Percentiles rank a stretch among this genome's conserved stretches.
Conservation (phyloP, 2,329 filamentous ascomycete genomes). For the Corniculantispora saksenae region DNA sequence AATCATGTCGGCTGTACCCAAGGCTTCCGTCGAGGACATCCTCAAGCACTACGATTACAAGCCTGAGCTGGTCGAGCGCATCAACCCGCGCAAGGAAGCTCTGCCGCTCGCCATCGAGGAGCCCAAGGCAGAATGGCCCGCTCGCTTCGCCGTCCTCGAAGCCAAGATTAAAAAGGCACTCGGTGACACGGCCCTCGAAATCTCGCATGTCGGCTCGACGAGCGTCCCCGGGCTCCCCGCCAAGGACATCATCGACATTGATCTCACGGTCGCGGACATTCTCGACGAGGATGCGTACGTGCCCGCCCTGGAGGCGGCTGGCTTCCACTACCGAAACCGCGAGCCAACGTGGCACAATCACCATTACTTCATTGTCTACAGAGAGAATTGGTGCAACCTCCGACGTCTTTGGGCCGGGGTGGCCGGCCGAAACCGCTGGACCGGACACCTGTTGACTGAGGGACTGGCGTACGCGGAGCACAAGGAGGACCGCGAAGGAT, state of each 20-base stretch:
- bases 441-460: slow-evolving; percentile 43
- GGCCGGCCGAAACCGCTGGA: slow-evolving; percentile 38
- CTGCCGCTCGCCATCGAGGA: slow-evolving; percentile 18
- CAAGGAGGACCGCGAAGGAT: slow-evolving; percentile 38
- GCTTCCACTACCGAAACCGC: slow-evolving; percentile 43
- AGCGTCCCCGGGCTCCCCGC: slow-evolving; percentile 45
- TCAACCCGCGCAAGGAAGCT: slow-evolving; percentile 14
- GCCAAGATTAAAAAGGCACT: slow-evolving; percentile 31
- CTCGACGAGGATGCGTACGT: slow-evolving; percentile 40
- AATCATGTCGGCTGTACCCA: neutral
- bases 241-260: slow-evolving; percentile 50
- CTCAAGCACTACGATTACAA: slow-evolving; percentile 15
- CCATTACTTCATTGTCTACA: slow-evolving; percentile 37
- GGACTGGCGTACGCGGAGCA: slow-evolving; percentile 40
- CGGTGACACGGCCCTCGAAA: slow-evolving; percentile 29
- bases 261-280: slow-evolving; percentile 41
- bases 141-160: slow-evolving; percentile 28
- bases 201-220: slow-evolving; percentile 48
- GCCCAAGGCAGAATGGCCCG: slow-evolving; percentile 15
- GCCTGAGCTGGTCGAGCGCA: slow-evolving; percentile 12
- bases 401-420: slow-evolving; percentile 45
- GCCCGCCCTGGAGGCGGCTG: slow-evolving; percentile 37
- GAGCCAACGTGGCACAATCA: slow-evolving; percentile 46
- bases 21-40: slow-evolving; percentile 4
- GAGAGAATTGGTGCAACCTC: slow-evolving; percentile 40